Evolutionary conservation across 495 filamentous ascomycete species (phyloP).

Genomic region (Tuber umbilicatum): DNA sequence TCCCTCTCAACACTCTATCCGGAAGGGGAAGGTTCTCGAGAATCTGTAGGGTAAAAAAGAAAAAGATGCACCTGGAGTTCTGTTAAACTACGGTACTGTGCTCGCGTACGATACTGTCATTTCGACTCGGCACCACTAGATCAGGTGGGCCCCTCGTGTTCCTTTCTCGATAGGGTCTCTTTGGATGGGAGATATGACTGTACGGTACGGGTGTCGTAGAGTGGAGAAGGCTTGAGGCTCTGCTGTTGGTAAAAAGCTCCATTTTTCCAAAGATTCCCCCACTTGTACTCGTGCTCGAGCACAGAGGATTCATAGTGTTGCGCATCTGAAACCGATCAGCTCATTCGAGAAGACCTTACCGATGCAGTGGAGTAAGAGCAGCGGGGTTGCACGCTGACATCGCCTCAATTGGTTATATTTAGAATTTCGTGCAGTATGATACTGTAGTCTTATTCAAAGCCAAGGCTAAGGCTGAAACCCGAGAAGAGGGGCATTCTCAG

Average conservation of each 20-base stretch:
- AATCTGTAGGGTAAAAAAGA: background rate
- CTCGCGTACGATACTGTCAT: background rate
- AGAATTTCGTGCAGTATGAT: background rate
- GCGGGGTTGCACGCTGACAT: conserved; percentile 21
- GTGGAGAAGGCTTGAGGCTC: background rate
- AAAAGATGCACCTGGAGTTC: background rate
- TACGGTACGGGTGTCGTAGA: too few relatives aligned
- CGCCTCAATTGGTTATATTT: conserved; percentile 24
- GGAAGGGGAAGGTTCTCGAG: background rate
- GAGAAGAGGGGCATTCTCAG: conserved; percentile 17
- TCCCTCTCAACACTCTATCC: background rate
- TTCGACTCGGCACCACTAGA: background rate
- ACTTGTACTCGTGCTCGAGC: too few relatives aligned
- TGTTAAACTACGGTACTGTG: background rate
- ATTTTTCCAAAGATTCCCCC: background rate
- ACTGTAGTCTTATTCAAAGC: background rate
- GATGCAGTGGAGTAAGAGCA: conserved; percentile 13
- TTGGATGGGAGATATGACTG: background rate
- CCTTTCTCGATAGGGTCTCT: background rate
- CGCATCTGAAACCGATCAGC: background rate
- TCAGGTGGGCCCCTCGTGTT: background rate
- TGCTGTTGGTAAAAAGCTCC: background rate
- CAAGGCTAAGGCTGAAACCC: conserved; percentile 31
- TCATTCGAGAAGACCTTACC: background rate
- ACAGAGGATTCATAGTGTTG: background rate